Evolutionary conservation across 768 basidiomycete genomes (phyloP).

Genomic region (Melanogaster broomeanus): DNA sequence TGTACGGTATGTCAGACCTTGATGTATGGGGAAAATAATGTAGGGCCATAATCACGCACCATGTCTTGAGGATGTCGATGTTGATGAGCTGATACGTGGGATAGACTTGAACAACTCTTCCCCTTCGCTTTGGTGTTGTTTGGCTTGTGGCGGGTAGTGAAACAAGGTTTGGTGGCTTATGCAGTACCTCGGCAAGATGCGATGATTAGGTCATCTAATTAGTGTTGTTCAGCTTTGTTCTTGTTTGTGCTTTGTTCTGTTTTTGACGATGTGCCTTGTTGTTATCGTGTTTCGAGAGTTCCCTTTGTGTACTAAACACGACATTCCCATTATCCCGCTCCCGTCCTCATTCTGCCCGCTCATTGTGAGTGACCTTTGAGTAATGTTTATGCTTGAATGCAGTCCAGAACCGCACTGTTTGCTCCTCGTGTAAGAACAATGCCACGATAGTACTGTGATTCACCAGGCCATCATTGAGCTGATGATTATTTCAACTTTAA

Average conservation of each 20-base stretch:
- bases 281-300: slow-evolving; percentile 8
- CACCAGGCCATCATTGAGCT: too few relatives aligned
- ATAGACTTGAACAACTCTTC: slow-evolving; percentile 29
- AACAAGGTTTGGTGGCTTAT: slow-evolving; percentile 68
- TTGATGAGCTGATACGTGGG: slow-evolving; percentile 48
- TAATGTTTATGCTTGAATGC: not conserved
- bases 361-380: not conserved
- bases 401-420: not conserved
- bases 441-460: too few relatives aligned
- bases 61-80: slow-evolving; percentile 69
- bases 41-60: slow-evolving; percentile 42
- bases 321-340: not conserved
- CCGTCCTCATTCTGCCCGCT: not conserved
- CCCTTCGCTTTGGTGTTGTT: slow-evolving; percentile 41
- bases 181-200: slow-evolving; percentile 41
- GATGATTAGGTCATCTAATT: slow-evolving; percentile 6
- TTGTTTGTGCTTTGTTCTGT: not conserved
- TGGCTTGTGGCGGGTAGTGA: slow-evolving; percentile 38
- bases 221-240: too few relatives aligned
- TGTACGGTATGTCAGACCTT: slow-evolving; percentile 13
- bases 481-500: too few relatives aligned
- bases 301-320: slow-evolving; percentile 7
- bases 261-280: not conserved
- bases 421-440: slow-evolving; percentile 5
- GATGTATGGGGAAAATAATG: not conserved